Evolutionary conservation across 2,329 filamentous ascomycete species (phyloP).

Genomic region (Chlorencoelia australis): DNA sequence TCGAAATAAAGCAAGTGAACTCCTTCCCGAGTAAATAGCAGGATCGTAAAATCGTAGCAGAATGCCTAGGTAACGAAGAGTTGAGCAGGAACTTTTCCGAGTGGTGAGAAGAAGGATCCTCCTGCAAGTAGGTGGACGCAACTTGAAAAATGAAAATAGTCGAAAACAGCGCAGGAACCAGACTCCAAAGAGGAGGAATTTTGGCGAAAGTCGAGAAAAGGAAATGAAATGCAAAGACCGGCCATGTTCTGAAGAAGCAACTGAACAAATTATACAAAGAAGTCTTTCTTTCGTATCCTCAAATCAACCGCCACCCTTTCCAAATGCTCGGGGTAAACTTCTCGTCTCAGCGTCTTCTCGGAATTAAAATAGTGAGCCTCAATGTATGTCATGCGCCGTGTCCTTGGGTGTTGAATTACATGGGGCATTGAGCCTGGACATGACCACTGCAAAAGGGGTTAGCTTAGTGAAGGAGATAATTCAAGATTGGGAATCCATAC

Average conservation of each 20-base stretch:
- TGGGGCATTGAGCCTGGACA: constrained; percentile 83
- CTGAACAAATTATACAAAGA: constrained; percentile 23
- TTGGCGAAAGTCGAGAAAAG: no score
- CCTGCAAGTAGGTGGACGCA: no score
- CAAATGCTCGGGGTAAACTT: constrained; percentile 24
- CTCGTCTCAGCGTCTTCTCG: constrained; percentile 19
- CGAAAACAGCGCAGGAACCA: no score
- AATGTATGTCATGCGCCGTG: constrained; percentile 18
- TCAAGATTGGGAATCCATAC: constrained; percentile 32
- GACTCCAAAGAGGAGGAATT: no score
- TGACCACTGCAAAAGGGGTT: constrained; percentile 46
- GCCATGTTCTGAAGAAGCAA: constrained; percentile 7
- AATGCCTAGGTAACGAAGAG: no score
- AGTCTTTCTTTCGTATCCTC: constrained; percentile 20
- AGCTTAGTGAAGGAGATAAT: constrained; percentile 58
- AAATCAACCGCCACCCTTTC: constrained; percentile 25
- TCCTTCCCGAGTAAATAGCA: no score
- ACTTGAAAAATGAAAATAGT: no score
- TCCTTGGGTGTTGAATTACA: constrained; percentile 42
- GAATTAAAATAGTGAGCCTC: constrained; percentile 18
- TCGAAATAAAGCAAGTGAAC: no score
- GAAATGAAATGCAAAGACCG: constrained; percentile 4
- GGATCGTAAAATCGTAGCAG: no score
- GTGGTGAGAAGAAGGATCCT: no score
- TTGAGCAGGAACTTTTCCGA: no score